These are phyloP conservation scores for Neurospora sublineolata DNA, from an alignment of 495 filamentous ascomycete species.

Conservation along the genomic window DNA sequence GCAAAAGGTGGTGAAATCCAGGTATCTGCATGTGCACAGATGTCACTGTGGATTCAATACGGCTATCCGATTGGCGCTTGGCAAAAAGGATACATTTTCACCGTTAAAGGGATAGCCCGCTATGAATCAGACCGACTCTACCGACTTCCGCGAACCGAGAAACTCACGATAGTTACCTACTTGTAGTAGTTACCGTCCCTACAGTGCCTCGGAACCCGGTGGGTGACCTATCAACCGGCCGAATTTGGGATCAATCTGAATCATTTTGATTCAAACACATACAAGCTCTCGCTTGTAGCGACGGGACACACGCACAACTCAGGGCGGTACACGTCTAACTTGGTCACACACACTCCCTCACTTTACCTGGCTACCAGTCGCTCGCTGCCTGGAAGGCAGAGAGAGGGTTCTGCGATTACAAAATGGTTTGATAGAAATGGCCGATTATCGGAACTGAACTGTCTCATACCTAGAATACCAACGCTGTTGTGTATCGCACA, in stretches of 20 bases:
- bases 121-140: background rate
- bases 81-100: too few species aligned
- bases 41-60: too few species aligned
- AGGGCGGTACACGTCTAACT: background rate
- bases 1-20: too few species aligned
- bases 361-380: background rate
- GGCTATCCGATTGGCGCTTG: too few species aligned
- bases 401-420: background rate
- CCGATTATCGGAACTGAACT: background rate
- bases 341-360: background rate
- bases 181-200: background rate
- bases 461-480: background rate
- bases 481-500: background rate
- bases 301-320: background rate
- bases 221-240: background rate
- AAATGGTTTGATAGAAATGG: background rate
- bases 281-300: background rate
- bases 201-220: background rate
- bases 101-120: background rate
- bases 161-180: background rate
- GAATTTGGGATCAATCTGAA: background rate
- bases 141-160: background rate
- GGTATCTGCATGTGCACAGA: too few species aligned
- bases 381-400: background rate
- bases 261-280: background rate